These are phyloP conservation scores for Erodium trifolium DNA, from an alignment of 441 rosid genomes.

Conservation along the genomic window DNA sequence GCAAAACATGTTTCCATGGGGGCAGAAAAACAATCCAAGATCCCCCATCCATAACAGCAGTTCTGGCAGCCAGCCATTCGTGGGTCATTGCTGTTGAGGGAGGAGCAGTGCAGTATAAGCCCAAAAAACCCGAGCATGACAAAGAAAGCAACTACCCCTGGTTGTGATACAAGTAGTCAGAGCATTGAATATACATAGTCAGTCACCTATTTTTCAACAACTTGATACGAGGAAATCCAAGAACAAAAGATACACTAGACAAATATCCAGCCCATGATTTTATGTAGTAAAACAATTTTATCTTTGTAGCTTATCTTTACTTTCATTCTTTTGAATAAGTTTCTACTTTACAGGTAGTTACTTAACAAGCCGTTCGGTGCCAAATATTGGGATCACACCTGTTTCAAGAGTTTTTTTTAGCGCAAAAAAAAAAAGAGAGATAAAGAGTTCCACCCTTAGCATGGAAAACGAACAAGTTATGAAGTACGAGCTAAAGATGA, in stretches of 20 bases:
- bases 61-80: slow-evolving; percentile 94
- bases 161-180: slow-evolving; percentile 9
- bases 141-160: slow-evolving; percentile 84
- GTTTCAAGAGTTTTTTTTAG: too few species aligned
- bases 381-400: too few species aligned
- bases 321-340: background rate
- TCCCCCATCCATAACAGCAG: slow-evolving; percentile 96
- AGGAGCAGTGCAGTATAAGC: slow-evolving; percentile 73
- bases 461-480: background rate
- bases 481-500: background rate
- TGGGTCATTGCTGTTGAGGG: slow-evolving; percentile 79
- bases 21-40: slow-evolving; percentile 91
- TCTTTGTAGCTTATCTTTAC: slow-evolving; percentile 30
- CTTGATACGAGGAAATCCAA: background rate
- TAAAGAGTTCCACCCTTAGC: background rate
- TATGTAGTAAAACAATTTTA: background rate
- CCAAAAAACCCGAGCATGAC: slow-evolving; percentile 87
- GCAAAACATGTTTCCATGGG: slow-evolving; percentile 95
- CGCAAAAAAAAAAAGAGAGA: too few species aligned
- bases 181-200: background rate
- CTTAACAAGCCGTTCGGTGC: background rate
- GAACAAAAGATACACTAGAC: background rate
- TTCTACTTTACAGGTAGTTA: background rate
- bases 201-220: slow-evolving; percentile 10
- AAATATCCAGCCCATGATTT: too few species aligned